Percentiles rank a stretch among this genome's conserved stretches.
Conservation (phyloP, 1,139 yeast species). For the Geotrichum reessii region DNA sequence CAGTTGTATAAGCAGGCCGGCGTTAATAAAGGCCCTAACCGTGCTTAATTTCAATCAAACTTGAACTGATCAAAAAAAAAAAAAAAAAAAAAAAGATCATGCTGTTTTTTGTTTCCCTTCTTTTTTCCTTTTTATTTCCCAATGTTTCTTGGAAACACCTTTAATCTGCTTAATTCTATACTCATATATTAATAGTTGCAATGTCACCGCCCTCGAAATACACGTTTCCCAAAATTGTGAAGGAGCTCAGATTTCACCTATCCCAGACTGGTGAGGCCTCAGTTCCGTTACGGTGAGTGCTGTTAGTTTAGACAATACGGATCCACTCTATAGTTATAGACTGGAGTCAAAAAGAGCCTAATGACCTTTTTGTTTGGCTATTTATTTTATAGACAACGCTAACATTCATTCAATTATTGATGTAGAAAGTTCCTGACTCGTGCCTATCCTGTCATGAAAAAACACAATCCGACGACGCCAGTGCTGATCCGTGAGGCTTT, state of each 20-base stretch:
- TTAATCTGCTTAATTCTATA: no score
- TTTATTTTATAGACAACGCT: neutral
- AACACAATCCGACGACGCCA: slow-evolving; percentile 53
- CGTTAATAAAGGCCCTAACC: no score
- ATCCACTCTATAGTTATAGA: no score
- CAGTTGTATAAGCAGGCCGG: no score
- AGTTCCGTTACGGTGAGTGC: slow-evolving; percentile 47
- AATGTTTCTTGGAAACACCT: no score
- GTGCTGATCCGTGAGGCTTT: slow-evolving; percentile 69
- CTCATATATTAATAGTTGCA: neutral
- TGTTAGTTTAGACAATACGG: no score
- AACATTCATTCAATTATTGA: neutral
- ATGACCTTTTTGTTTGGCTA: neutral
- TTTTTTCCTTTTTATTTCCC: neutral
- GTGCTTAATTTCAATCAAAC: no score
- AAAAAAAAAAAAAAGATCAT: neutral
- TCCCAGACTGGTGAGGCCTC: slow-evolving; percentile 71
- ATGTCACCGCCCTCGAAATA: slow-evolving; percentile 38
- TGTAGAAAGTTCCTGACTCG: slow-evolving; percentile 51
- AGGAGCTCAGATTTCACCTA: slow-evolving; percentile 72
- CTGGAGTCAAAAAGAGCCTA: neutral
- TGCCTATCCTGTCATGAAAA: slow-evolving; percentile 57
- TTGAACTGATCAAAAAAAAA: neutral
- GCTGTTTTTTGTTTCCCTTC: neutral
- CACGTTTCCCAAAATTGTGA: slow-evolving; percentile 57